Conservation (phyloP, 2,329 filamentous ascomycete species). For the Curvularia sp. region DNA sequence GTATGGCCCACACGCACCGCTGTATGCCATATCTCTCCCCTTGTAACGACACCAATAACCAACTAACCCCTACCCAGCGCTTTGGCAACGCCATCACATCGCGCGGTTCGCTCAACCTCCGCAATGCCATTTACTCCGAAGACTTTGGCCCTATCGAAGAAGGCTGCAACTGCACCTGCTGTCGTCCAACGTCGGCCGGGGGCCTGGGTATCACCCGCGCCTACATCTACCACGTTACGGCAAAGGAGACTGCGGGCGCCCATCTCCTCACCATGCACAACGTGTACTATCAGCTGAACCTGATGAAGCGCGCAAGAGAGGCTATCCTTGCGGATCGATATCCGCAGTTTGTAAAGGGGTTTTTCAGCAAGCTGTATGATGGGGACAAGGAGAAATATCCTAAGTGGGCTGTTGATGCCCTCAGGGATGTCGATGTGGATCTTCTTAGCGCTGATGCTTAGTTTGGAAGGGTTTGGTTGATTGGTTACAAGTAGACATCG, state of each 20-base stretch:
- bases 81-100: slow-evolving; percentile 94
- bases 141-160: slow-evolving; percentile 87
- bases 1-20: slow-evolving; percentile 98
- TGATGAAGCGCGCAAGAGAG: slow-evolving; percentile 78
- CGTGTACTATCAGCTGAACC: slow-evolving; percentile 84
- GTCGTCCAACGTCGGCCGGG: slow-evolving; percentile 69
- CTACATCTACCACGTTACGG: slow-evolving; percentile 88
- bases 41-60: background rate
- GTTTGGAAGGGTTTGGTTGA: background rate
- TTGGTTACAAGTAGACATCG: background rate
- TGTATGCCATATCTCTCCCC: slow-evolving; percentile 50
- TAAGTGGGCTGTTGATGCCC: slow-evolving; percentile 80
- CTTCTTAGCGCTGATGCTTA: slow-evolving; percentile 27
- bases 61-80: slow-evolving; percentile 55
- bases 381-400: slow-evolving; percentile 71
- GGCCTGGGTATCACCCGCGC: slow-evolving; percentile 84
- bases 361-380: slow-evolving; percentile 78
- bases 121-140: slow-evolving; percentile 74
- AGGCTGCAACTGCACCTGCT: slow-evolving; percentile 82
- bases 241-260: slow-evolving; percentile 94
- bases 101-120: slow-evolving; percentile 81
- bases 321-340: slow-evolving; percentile 83
- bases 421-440: slow-evolving; percentile 76
- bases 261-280: slow-evolving; percentile 91
- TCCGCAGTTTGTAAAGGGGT: slow-evolving; percentile 76